Conservation (phyloP, 495 filamentous ascomycete species). For the Xylaria telfairii region DNA sequence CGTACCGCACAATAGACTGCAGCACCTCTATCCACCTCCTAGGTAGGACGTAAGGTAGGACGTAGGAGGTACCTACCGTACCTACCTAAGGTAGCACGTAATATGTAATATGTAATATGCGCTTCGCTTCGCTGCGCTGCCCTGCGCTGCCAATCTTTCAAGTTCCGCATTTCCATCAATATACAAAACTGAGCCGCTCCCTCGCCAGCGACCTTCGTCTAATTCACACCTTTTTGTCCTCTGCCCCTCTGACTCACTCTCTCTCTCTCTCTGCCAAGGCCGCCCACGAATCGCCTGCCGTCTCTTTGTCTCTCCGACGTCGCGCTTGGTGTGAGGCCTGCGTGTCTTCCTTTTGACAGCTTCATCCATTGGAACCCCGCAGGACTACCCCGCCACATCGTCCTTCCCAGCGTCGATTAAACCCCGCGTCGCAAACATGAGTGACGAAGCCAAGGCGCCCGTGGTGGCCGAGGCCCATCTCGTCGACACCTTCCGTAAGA, state of each 20-base stretch:
- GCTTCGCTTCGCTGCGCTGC: background rate
- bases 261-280: slow-evolving; percentile 13
- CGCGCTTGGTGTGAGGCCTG: background rate
- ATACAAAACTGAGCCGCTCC: slow-evolving; percentile 30
- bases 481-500: slow-evolving; percentile 79
- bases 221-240: slow-evolving; percentile 9
- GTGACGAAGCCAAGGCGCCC: slow-evolving; percentile 65
- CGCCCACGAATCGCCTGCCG: background rate
- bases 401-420: slow-evolving; percentile 31
- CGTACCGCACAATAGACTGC: too few species aligned
- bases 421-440: slow-evolving; percentile 62
- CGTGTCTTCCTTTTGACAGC: slow-evolving; percentile 11
- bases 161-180: slow-evolving; percentile 15
- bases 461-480: slow-evolving; percentile 86
- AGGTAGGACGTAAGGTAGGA: too few species aligned
- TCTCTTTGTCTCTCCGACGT: slow-evolving; percentile 1
- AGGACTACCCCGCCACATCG: slow-evolving; percentile 32
- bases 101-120: background rate
- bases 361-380: slow-evolving; percentile 32
- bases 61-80: background rate
- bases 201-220: slow-evolving; percentile 16
- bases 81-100: background rate
- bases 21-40: too few species aligned
- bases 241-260: background rate
- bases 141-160: background rate